These are phyloP conservation scores for Phaseolus lunatus DNA, from an alignment of 306 rosid species.

Conservation along the genomic window DNA sequence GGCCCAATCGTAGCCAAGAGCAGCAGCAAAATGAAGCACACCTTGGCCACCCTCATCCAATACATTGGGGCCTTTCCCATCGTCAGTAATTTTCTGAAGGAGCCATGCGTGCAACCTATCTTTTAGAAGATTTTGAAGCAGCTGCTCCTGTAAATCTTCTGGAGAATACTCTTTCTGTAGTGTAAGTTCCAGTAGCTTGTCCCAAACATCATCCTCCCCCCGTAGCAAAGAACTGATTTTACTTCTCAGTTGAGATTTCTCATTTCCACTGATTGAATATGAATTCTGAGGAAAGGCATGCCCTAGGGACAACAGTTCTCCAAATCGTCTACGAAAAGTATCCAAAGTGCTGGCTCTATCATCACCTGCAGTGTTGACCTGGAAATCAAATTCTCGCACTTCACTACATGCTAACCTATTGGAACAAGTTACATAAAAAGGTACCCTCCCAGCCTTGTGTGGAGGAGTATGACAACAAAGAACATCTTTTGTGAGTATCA, in stretches of 20 bases:
- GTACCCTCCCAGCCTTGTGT: constrained; percentile 79
- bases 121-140: constrained; percentile 74
- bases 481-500: constrained; percentile 67
- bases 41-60: constrained; percentile 86
- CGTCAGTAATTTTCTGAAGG: constrained; percentile 70
- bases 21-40: constrained; percentile 87
- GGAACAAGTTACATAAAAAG: constrained; percentile 88
- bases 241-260: constrained; percentile 55
- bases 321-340: constrained; percentile 56
- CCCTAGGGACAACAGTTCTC: constrained; percentile 55
- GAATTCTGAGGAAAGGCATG: constrained; percentile 42
- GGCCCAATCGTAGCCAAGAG: constrained; percentile 94
- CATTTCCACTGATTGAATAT: constrained; percentile 49
- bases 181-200: constrained; percentile 58
- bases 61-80: constrained; percentile 87
- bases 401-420: constrained; percentile 94
- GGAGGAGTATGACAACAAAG: constrained; percentile 79
- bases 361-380: constrained; percentile 46
- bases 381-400: constrained; percentile 84
- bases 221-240: constrained; percentile 67
- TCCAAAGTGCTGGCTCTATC: constrained; percentile 47
- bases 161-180: constrained; percentile 61
- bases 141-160: constrained; percentile 62
- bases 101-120: constrained; percentile 81
- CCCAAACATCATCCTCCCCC: constrained; percentile 70